Base-by-base conservation (phyloP, 139 green algal species). In the Chlorella sp. region DNA sequence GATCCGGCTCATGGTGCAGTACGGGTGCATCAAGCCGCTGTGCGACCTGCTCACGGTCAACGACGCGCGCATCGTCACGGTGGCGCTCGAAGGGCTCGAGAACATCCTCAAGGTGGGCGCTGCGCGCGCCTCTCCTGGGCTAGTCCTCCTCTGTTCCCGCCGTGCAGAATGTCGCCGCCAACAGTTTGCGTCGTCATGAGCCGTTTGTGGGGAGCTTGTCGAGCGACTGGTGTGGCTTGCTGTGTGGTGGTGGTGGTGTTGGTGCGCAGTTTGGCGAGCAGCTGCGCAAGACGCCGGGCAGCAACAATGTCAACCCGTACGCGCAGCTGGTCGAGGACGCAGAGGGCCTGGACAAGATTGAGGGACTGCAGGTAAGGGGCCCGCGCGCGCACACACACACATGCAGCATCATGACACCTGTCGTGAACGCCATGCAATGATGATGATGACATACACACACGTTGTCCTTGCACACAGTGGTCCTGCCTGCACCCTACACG, bases 321-420 rank as follows among this genome's bases (percentile, higher is more conserved):
- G 89, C 90, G 2, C 74, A 90, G 69, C 76, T 93, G 42, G 88
- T 99, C 62, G 96, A 99, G 74, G 94, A 99, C 76, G 91, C 91
- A 5, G 95, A 97, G 29, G 96, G 96, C 62, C 84, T 99, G 78
- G 96, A 99, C 82, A 97, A 97, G 88, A 97, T 99, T 35, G 96
- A 99, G 89, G 80, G 91, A 5, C 83, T 99, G 83, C 93, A 98
- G n/a, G n/a, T n/a, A n/a, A n/a, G n/a, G n/a, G n/a, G n/a, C n/a
- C n/a, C n/a, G n/a, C n/a, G n/a, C n/a, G n/a, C n/a, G n/a, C n/a
- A n/a, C n/a, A n/a, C 85, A 17, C n/a, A n/a, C n/a, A n/a, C n/a
- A n/a, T n/a, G n/a, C n/a, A n/a, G n/a, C n/a, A n/a, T n/a, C n/a
- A n/a, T n/a, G n/a, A n/a, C n/a, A n/a, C n/a, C n/a, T n/a, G n/a